Base-by-base conservation (phyloP, 176 grass and related monocot genomes). In the Panicum miliaceum region DNA sequence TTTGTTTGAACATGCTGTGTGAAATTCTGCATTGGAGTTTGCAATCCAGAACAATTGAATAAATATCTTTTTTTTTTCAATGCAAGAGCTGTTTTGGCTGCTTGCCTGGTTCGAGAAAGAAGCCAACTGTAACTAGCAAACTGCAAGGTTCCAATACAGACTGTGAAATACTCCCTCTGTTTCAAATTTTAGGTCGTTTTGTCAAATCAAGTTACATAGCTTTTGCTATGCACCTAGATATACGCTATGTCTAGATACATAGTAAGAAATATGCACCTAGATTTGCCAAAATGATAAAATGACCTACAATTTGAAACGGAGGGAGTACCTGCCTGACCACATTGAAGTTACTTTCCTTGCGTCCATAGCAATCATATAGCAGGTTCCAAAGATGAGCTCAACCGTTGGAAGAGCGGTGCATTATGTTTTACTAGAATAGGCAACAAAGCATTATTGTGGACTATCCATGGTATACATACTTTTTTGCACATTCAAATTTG, bases 381-480 rank as follows among this genome's bases (percentile, higher is more conserved):
- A 86, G 32, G 65, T 12, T 16, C 29, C 35, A 23, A 60, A 83
- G 29, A 35, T 53, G n/a, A 68, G 57, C 42, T 43, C 73, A 79
- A 60, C 51, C 10, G 13, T 52, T 79, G 18, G 53, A 82, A 50
- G 38, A 26, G 34, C 7, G 15, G 73, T 83, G 74, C 84, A 68
- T 83, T 51, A 69, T 46, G 8, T 62, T 86, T 90, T 69, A 80
- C 80, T 14, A 8, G 41, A 84, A 80, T 64, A 80, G 81, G 84
- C 61, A 74, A 69, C 52, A 51, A 69, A 50, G 42, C 68, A 84
- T 60, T 34, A 16, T 75, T 60, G 78, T 65, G 52, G 37, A 37
- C 50, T 75, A 76, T 54, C 48, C 71, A 75, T 59, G 62, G 50
- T 68, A 47, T 22, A 53, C 22, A 73, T 75, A n/a, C 23, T n/a